A percentile compares a stretch with the other conserved stretches of the same genome.
Evolutionary conservation across 768 basidiomycete genomes (phyloP).

Genomic region (Lentinula aciculospora): DNA sequence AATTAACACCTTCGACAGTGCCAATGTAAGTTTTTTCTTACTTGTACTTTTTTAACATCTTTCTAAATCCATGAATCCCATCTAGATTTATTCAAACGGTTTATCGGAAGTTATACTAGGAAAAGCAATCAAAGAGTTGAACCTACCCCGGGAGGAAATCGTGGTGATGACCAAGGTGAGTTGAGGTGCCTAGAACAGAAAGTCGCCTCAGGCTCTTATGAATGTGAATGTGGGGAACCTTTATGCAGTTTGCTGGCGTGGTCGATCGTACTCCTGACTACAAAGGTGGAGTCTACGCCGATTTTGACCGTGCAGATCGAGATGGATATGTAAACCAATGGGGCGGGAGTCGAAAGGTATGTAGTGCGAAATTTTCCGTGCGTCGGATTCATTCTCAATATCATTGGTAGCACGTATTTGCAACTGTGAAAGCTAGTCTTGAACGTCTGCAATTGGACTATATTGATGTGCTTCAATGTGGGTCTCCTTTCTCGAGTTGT

Average conservation of each 20-base stretch:
- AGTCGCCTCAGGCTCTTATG: too few relatives aligned
- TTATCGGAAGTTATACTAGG: constrained; percentile 43
- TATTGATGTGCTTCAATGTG: constrained; percentile 51
- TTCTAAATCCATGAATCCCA: too few relatives aligned
- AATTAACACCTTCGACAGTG: constrained; percentile 29
- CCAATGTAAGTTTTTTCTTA: constrained; percentile 17
- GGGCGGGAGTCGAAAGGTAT: constrained; percentile 39
- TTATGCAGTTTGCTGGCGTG: neutral
- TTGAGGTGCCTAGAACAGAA: too few relatives aligned
- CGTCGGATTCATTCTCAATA: neutral
- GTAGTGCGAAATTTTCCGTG: neutral
- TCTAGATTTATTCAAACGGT: constrained; percentile 37
- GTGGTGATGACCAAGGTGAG: constrained; percentile 51
- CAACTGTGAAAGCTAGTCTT: constrained; percentile 36
- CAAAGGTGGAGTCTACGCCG: neutral
- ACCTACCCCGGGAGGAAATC: constrained; percentile 43
- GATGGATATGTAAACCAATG: constrained; percentile 43
- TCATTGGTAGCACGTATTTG: constrained; percentile 50
- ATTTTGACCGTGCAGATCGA: constrained; percentile 21
- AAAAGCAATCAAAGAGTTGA: constrained; percentile 38
- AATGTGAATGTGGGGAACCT: neutral
- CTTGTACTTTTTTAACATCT: neutral
- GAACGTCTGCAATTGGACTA: constrained; percentile 42
- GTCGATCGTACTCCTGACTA: neutral
- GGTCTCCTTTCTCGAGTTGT: neutral